These are phyloP conservation scores for Pichia sp. DNA, from an alignment of 1,139 yeast species.

Conservation along the genomic window DNA sequence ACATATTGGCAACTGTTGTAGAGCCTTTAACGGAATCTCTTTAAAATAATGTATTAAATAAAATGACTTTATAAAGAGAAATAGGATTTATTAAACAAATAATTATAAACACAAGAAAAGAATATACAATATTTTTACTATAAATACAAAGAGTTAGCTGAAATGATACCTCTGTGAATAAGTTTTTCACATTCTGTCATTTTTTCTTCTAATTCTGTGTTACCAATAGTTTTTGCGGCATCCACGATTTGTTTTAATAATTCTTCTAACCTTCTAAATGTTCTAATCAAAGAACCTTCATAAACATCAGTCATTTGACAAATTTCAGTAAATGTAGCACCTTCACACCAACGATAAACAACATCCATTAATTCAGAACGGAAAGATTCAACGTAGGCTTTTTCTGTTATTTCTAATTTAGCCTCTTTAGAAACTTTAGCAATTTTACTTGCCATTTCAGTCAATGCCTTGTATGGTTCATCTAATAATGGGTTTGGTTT, in stretches of 20 bases:
- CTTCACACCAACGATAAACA: conserved; percentile 93
- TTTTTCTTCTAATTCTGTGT: conserved; percentile 74
- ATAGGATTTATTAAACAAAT: not conserved
- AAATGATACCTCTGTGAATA: conserved; percentile 92
- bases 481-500: conserved; percentile 79
- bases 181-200: conserved; percentile 81
- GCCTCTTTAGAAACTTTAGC: conserved; percentile 87
- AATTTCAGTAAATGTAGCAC: conserved; percentile 91
- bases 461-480: conserved; percentile 81
- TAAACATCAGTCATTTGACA: conserved; percentile 98
- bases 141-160: conserved; percentile 89
- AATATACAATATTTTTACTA: conserved; percentile 20
- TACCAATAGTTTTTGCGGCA: conserved; percentile 92
- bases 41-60: not conserved
- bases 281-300: conserved; percentile 91
- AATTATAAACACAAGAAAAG: not conserved
- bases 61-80: not conserved
- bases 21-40: conserved; percentile 13
- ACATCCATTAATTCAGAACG: conserved; percentile 95
- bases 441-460: conserved; percentile 83
- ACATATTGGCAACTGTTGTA: conserved; percentile 1
- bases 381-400: conserved; percentile 86
- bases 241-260: conserved; percentile 80
- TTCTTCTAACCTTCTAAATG: conserved; percentile 91
- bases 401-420: conserved; percentile 81